Evolutionary conservation across 139 green algal species (phyloP).

Genomic region (Haematococcus lacustris): DNA sequence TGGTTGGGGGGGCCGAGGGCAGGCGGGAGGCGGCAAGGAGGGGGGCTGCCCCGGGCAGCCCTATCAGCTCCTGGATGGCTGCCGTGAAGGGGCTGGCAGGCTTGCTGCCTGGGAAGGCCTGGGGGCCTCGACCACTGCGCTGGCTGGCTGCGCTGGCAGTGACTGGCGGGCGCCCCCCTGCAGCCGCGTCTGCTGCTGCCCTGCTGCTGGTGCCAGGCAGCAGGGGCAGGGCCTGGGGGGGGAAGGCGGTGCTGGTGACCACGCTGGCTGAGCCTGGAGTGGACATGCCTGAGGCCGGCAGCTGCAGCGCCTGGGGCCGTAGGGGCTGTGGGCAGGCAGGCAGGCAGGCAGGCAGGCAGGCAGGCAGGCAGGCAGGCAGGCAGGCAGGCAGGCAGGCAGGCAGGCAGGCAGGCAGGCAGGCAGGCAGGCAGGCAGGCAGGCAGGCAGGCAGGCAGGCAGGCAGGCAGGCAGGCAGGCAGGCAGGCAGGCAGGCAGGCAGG

Average conservation of each 20-base stretch:
- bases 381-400: no score
- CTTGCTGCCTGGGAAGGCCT: not conserved
- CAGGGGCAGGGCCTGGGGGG: not conserved
- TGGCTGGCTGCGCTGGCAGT: not conserved
- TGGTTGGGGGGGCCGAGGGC: not conserved
- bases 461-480: no score
- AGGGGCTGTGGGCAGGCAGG: constrained; percentile 4
- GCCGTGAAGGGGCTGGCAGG: constrained; percentile 32
- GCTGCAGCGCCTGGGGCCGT: constrained; percentile 15
- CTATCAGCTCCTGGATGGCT: constrained; percentile 37
- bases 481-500: no score
- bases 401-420: no score
- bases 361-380: no score
- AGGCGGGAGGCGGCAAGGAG: not conserved
- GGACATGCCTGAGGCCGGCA: constrained; percentile 15
- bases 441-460: no score
- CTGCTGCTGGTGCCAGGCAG: not conserved
- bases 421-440: no score
- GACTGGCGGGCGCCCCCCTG: not conserved
- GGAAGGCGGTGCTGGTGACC: not conserved
- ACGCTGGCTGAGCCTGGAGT: constrained; percentile 15
- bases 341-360: no score
- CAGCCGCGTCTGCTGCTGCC: constrained; percentile 4
- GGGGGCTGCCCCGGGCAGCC: constrained; percentile 20
- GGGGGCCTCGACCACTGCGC: not conserved